Conservation (phyloP, 2,329 filamentous ascomycete species). For the Balansia obtecta region DNA sequence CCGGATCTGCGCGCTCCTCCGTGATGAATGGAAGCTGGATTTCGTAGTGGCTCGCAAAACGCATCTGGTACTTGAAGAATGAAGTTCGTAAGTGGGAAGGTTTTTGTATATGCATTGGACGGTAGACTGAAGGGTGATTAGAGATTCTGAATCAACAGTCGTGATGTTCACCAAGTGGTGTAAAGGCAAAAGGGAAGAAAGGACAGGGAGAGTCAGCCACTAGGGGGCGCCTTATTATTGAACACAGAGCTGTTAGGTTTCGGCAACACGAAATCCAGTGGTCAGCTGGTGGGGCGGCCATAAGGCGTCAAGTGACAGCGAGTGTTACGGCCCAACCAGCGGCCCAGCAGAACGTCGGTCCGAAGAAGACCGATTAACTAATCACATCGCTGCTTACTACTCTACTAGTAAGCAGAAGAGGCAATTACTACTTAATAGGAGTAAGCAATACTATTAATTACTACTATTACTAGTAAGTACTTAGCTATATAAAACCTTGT, state of each 20-base stretch:
- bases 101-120: constrained; percentile 46
- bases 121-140: constrained; percentile 6
- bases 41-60: constrained; percentile 36
- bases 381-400: no score
- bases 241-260: not conserved
- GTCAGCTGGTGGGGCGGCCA: not conserved
- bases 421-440: no score
- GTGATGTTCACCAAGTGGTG: constrained; percentile 9
- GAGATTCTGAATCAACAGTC: constrained; percentile 1
- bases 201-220: not conserved
- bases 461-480: no score
- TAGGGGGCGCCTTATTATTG: not conserved
- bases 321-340: no score
- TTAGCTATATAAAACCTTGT: no score
- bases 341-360: no score
- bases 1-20: constrained; percentile 42
- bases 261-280: not conserved
- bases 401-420: no score
- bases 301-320: no score
- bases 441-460: no score
- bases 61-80: constrained; percentile 47
- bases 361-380: no score
- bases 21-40: constrained; percentile 36
- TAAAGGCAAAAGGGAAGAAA: constrained; percentile 2
- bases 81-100: constrained; percentile 30